Evolutionary conservation across 75 land plant genomes (phyloP).

Genomic region (Picea glauca): DNA sequence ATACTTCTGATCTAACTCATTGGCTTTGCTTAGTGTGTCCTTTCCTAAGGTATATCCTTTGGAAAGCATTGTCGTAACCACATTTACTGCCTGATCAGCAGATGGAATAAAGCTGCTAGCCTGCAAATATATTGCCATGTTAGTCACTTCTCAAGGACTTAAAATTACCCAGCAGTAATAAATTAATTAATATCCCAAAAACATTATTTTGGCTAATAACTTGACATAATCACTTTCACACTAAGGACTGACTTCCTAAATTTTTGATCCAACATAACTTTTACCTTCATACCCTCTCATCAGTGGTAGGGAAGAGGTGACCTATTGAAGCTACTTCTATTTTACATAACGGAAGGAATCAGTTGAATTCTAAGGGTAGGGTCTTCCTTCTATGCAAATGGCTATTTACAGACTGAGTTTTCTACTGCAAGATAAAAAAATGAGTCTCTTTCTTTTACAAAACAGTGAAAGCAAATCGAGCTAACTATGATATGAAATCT

Average conservation of each 20-base stretch:
- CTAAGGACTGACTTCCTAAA: not conserved
- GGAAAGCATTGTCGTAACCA: not conserved
- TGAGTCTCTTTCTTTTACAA: too few relatives aligned
- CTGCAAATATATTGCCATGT: not conserved
- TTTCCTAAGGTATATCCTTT: constrained; percentile 3
- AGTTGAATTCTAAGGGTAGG: not conserved
- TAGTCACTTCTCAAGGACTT: not conserved
- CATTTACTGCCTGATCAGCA: constrained; percentile 1
- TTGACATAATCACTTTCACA: not conserved
- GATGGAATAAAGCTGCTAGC: not conserved
- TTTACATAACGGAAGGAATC: not conserved
- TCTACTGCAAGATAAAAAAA: not conserved
- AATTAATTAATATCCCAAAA: not conserved
- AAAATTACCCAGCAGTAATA: not conserved
- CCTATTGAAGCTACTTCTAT: not conserved
- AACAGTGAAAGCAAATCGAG: too few relatives aligned
- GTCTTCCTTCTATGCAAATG: not conserved
- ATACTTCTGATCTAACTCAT: constrained; percentile 1
- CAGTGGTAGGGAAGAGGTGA: not conserved
- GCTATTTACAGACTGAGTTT: not conserved
- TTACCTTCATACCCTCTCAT: not conserved
- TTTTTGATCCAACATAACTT: not conserved
- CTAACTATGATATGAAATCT: too few relatives aligned
- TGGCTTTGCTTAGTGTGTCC: not conserved
- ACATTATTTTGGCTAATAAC: too few relatives aligned